Conservation (phyloP, 352 stramenopile species). For the Plasmopara viticola region DNA sequence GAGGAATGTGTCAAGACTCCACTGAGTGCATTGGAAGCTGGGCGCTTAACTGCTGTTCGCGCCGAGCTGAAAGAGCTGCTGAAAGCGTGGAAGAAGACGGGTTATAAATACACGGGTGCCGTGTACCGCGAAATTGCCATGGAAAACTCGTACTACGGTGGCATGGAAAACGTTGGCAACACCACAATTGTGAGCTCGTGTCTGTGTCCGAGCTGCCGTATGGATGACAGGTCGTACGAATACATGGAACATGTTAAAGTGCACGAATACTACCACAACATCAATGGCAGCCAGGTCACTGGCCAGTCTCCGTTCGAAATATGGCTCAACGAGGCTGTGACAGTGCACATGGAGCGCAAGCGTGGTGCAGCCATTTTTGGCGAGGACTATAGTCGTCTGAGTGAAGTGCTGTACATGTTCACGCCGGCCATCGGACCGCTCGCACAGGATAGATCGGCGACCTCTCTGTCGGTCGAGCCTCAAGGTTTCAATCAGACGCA, state of each 20-base stretch:
- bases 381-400: slow-evolving; percentile 63
- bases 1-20: slow-evolving; percentile 44
- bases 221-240: slow-evolving; percentile 70
- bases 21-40: slow-evolving; percentile 35
- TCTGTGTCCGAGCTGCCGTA: slow-evolving; percentile 62
- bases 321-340: slow-evolving; percentile 78
- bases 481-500: slow-evolving; percentile 77
- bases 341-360: slow-evolving; percentile 77
- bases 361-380: slow-evolving; percentile 57
- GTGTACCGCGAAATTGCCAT: slow-evolving; percentile 79
- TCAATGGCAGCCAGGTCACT: slow-evolving; percentile 75
- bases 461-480: slow-evolving; percentile 61
- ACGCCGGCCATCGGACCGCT: slow-evolving; percentile 62
- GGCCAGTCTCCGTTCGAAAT: slow-evolving; percentile 77
- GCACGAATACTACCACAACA: slow-evolving; percentile 83
- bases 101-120: slow-evolving; percentile 77
- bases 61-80: slow-evolving; percentile 56
- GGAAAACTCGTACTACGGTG: slow-evolving; percentile 80
- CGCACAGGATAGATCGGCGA: slow-evolving; percentile 61
- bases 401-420: slow-evolving; percentile 69
- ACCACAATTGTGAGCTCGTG: slow-evolving; percentile 75
- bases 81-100: slow-evolving; percentile 69
- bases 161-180: slow-evolving; percentile 81
- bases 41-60: slow-evolving; percentile 41
- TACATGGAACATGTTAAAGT: slow-evolving; percentile 83